Conservation (phyloP, 2,329 filamentous ascomycete genomes). For the Didymella segeticola region DNA sequence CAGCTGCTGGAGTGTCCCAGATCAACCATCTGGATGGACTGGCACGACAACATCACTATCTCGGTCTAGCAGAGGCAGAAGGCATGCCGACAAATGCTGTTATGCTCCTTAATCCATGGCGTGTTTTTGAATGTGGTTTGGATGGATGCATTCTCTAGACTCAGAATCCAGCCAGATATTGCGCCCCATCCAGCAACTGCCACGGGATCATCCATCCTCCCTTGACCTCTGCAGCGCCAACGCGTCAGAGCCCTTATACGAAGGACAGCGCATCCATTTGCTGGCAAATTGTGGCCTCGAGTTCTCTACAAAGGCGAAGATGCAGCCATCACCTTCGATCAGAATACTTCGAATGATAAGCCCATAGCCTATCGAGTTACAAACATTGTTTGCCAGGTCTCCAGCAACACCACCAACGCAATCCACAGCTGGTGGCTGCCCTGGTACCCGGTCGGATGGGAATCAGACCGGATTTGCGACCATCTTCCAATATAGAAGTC, state of each 20-base stretch:
- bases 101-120: too few species aligned
- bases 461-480: conserved; percentile 51
- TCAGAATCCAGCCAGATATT: conserved; percentile 44
- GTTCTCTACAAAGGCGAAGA: conserved; percentile 62
- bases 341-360: conserved; percentile 57
- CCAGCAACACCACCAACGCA: conserved; percentile 63
- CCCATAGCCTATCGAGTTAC: conserved; percentile 65
- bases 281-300: conserved; percentile 64
- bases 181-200: too few species aligned
- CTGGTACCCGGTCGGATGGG: conserved; percentile 55
- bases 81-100: too few species aligned
- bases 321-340: conserved; percentile 62
- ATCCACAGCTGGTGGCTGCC: conserved; percentile 63
- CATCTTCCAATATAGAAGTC: conserved; percentile 64
- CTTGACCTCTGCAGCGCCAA: conserved; percentile 55
- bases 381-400: conserved; percentile 66
- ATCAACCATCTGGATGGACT: too few species aligned
- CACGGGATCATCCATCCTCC: too few species aligned
- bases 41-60: too few species aligned
- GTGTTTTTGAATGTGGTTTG: too few species aligned
- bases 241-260: conserved; percentile 64
- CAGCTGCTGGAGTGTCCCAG: conserved; percentile 4
- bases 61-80: too few species aligned
- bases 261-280: conserved; percentile 67
- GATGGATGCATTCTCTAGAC: conserved; percentile 49